Base-by-base conservation (phyloP, 2,329 filamentous ascomycete genomes). In the Aspergillus sp. region DNA sequence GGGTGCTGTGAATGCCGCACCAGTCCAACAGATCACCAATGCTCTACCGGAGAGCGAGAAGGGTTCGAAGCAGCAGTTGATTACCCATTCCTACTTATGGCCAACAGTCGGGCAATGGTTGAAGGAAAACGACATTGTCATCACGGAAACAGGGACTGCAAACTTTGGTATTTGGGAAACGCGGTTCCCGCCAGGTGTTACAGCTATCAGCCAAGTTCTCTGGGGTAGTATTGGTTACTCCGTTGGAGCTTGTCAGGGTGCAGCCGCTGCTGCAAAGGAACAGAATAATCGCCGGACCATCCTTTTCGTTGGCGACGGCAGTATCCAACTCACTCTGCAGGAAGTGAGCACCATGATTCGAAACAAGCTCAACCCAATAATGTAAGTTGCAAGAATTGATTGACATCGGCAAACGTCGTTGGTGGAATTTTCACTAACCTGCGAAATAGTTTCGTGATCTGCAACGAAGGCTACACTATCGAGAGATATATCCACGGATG, bases 101-200 rank as follows among this genome's bases (percentile, higher is more conserved):
- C 85, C 86, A 0, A 80, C 79, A 35, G 73, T 93, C 13, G 84
- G 86, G 33, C 76, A 83, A 52, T 94, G 86, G 75, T 71, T 95
- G 7, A 75, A 78, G 46, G 74, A 83, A 46, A 76, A 83, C 41
- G 90, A 95, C 60, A 81, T 94, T 48, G 74, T 95, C 47, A 79
- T 95, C 44, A 91, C 89, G 0, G 90, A 94, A 66, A 95, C 89
- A 2, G 90, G 89, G 35, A 95, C 90, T 0, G 77, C 88, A 49
- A 91, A 90, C 70, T 91, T 94, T 65, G 90, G 90, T 48, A 87
- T 93, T 59, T 89, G 86, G 81, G 87, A 90, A 49, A 90, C 88
- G 4, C 80, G 80, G 38, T 93, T 95, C 71, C 89, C 89, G 0
- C 65, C 74, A 2, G 77, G 79, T n/a, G 86, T 90, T n/a, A 88